These are phyloP conservation scores for Crepidotus sp. DNA, from an alignment of 1,284 basidiomycete genomes.

Conservation along the genomic window DNA sequence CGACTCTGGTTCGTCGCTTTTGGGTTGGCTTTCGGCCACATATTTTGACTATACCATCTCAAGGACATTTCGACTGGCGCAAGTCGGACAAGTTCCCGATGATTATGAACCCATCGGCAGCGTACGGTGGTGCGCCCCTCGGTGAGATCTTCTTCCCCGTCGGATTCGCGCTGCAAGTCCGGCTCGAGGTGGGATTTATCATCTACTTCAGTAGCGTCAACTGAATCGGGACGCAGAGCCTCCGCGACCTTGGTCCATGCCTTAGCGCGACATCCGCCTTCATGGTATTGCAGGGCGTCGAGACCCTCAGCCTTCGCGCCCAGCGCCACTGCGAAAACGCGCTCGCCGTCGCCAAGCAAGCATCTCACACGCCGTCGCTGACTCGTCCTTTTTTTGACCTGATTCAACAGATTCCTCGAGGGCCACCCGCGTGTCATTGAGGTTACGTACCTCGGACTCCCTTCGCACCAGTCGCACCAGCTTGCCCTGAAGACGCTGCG, in stretches of 20 bases:
- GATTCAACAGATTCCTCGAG: constrained; percentile 47
- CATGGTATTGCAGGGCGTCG: constrained; percentile 54
- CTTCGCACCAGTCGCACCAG: constrained; percentile 57
- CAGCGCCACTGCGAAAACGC: constrained; percentile 50
- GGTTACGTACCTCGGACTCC: constrained; percentile 77
- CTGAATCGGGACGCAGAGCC: constrained; percentile 10
- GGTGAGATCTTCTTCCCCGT: constrained; percentile 59
- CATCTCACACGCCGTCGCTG: too few species aligned
- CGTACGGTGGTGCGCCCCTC: constrained; percentile 62
- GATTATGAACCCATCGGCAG: constrained; percentile 61
- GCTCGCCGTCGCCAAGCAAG: constrained; percentile 36
- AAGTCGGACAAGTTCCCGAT: constrained; percentile 55
- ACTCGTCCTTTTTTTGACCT: not conserved
- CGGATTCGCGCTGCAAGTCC: constrained; percentile 46
- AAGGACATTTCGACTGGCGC: constrained; percentile 68
- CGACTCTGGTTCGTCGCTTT: constrained; percentile 28
- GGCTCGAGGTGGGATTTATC: constrained; percentile 37
- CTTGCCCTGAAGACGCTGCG: constrained; percentile 6
- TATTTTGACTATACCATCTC: not conserved
- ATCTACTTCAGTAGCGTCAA: not conserved
- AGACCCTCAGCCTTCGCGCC: constrained; percentile 53
- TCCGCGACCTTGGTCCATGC: constrained; percentile 49
- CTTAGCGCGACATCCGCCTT: constrained; percentile 52
- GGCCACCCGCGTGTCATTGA: constrained; percentile 64
- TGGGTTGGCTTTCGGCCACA: not conserved